Conservation (phyloP, 768 basidiomycete genomes). For the Cytidiella melzeri region DNA sequence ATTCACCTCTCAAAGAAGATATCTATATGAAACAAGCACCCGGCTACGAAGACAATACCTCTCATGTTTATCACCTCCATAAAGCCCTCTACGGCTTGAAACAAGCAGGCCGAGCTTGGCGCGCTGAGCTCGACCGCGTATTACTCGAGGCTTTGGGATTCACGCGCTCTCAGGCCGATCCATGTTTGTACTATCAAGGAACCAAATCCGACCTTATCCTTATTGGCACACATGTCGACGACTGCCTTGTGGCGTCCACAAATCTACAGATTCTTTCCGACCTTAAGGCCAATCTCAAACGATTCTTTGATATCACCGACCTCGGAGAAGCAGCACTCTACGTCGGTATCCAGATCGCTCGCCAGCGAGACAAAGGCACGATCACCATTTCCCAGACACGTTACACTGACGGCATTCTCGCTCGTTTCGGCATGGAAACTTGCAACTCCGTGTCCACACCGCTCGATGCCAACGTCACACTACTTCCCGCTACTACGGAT, state of each 20-base stretch:
- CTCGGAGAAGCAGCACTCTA: slow-evolving; percentile 22
- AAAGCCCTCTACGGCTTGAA: slow-evolving; percentile 40
- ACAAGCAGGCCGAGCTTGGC: slow-evolving; percentile 34
- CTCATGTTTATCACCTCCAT: not conserved
- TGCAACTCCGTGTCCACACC: slow-evolving; percentile 28
- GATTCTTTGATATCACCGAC: slow-evolving; percentile 10
- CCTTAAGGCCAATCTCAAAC: slow-evolving; percentile 19
- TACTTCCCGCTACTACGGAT: slow-evolving; percentile 13
- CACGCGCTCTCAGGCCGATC: slow-evolving; percentile 19
- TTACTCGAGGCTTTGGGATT: slow-evolving; percentile 18
- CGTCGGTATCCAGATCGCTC: slow-evolving; percentile 27
- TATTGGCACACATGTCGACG: slow-evolving; percentile 27
- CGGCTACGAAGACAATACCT: slow-evolving; percentile 16
- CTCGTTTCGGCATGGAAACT: slow-evolving; percentile 22
- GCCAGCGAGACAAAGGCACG: slow-evolving; percentile 15
- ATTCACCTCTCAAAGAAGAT: slow-evolving; percentile 24
- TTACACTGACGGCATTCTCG: slow-evolving; percentile 19
- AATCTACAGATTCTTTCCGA: not conserved
- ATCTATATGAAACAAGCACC: slow-evolving; percentile 25
- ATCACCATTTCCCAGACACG: slow-evolving; percentile 24
- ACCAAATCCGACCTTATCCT: slow-evolving; percentile 7
- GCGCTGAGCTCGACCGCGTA: slow-evolving; percentile 25
- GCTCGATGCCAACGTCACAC: slow-evolving; percentile 21
- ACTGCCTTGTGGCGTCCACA: slow-evolving; percentile 26
- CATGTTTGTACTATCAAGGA: slow-evolving; percentile 16